Percentiles rank a stretch among this genome's conserved stretches.
Conservation (phyloP, 441 rosid genomes). For the Syzygium malaccense region DNA sequence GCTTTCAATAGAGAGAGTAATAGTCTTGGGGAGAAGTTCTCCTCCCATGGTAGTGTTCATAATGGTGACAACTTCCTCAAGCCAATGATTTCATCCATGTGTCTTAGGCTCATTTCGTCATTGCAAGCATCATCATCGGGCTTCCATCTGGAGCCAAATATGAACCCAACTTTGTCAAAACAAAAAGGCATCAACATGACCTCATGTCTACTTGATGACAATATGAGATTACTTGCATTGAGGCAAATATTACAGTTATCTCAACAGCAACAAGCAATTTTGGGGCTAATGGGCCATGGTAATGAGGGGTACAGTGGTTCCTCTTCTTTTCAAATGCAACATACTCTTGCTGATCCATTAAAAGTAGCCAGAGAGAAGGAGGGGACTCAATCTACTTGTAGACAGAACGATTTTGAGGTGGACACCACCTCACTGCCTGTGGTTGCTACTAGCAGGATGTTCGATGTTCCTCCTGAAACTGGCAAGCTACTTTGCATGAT, state of each 20-base stretch:
- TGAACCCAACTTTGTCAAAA: conserved; percentile 8
- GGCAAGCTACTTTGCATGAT: conserved; percentile 14
- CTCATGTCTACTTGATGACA: conserved; percentile 31
- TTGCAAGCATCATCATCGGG: conserved; percentile 16
- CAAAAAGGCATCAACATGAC: not conserved
- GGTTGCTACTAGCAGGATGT: conserved; percentile 7
- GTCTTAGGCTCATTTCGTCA: conserved; percentile 11
- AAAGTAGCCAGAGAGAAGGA: conserved; percentile 11
- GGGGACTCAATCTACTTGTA: conserved; percentile 5
- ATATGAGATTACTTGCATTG: conserved; percentile 34
- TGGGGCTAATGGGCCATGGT: not conserved
- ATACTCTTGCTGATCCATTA: conserved; percentile 19
- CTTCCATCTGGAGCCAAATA: conserved; percentile 10
- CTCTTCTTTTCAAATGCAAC: conserved; percentile 13
- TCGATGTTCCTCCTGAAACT: conserved; percentile 8
- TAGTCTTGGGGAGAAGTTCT: conserved; percentile 13
- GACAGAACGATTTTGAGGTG: conserved; percentile 13
- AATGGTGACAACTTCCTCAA: conserved; percentile 6
- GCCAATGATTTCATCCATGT: conserved; percentile 6
- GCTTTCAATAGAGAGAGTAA: conserved; percentile 14
- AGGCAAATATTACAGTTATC: conserved; percentile 38
- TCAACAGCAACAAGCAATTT: conserved; percentile 24
- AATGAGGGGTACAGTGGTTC: conserved; percentile 10
- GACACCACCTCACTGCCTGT: conserved; percentile 2
- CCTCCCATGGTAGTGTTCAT: conserved; percentile 13